Evolutionary conservation across 1,139 yeast genomes (phyloP).

Genomic region (Geotrichum klebahnii): DNA sequence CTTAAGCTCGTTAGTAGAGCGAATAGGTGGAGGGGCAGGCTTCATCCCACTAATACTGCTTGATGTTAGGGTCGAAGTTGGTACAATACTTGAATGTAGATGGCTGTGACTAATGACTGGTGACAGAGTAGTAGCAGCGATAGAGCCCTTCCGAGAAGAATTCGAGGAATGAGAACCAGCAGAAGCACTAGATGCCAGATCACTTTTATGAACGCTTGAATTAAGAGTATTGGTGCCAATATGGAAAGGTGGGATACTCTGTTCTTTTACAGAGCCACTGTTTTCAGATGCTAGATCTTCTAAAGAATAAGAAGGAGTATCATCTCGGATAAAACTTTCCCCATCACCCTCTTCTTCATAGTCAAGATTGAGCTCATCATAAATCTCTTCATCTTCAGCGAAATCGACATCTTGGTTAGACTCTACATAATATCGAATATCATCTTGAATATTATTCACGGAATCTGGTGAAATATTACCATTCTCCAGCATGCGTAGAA

Average conservation of each 20-base stretch:
- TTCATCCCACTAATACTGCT: conserved; percentile 38
- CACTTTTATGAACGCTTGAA: conserved; percentile 1
- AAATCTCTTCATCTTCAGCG: conserved; percentile 90
- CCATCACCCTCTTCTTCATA: conserved; percentile 54
- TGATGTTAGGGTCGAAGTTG: conserved; percentile 25
- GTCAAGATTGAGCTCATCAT: conserved; percentile 81
- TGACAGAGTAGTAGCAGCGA: conserved; percentile 31
- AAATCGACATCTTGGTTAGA: conserved; percentile 95
- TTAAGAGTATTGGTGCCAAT: conserved; percentile 1
- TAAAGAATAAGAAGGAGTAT: conserved; percentile 30
- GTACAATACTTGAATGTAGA: conserved; percentile 21
- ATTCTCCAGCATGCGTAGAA: conserved; percentile 74
- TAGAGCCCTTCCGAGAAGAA: conserved; percentile 21
- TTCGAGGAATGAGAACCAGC: conserved; percentile 2
- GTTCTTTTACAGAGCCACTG: conserved; percentile 12
- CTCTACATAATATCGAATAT: conserved; percentile 88
- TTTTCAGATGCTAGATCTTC: conserved; percentile 41
- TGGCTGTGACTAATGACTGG: conserved; percentile 20
- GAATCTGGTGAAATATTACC: conserved; percentile 79
- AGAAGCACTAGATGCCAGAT: neutral
- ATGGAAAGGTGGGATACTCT: neutral
- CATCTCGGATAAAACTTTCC: conserved; percentile 37
- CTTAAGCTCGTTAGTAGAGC: conserved; percentile 55
- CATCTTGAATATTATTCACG: conserved; percentile 78
- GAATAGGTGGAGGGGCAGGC: conserved; percentile 68